Conservation (phyloP, 306 rosid genomes). For the Trifolium repens region DNA sequence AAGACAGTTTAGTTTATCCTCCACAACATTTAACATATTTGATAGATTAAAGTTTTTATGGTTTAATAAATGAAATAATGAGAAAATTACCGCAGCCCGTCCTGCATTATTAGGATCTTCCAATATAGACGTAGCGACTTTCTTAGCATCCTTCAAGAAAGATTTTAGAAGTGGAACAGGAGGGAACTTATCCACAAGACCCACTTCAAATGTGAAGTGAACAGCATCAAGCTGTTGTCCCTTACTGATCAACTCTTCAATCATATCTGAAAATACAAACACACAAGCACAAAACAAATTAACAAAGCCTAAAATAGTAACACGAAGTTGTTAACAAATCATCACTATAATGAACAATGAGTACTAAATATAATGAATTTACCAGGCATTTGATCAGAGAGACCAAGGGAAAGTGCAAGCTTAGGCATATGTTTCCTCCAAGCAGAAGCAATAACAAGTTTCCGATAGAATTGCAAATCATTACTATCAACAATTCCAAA, state of each 20-base stretch:
- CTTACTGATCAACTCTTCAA: conserved; percentile 85
- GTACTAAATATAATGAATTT: background rate
- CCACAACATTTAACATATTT: conserved; percentile 18
- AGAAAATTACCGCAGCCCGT: conserved; percentile 79
- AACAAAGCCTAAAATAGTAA: conserved; percentile 1
- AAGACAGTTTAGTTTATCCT: conserved; percentile 11
- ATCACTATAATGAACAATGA: background rate
- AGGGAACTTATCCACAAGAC: conserved; percentile 78
- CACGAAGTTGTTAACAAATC: background rate
- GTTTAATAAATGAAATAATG: conserved; percentile 16
- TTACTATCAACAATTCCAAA: conserved; percentile 82
- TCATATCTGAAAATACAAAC: conserved; percentile 69
- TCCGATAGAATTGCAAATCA: conserved; percentile 74
- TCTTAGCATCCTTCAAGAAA: conserved; percentile 92
- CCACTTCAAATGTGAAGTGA: conserved; percentile 94
- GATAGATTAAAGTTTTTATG: background rate
- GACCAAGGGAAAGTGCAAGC: conserved; percentile 94
- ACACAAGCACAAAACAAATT: background rate
- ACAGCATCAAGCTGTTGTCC: conserved; percentile 99
- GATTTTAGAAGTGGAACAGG: conserved; percentile 91
- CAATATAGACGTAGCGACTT: conserved; percentile 83
- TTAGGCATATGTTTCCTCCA: conserved; percentile 99
- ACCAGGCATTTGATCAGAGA: conserved; percentile 93
- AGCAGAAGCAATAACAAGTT: conserved; percentile 91
- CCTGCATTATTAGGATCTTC: conserved; percentile 92